A percentile compares a stretch with the other conserved stretches of the same genome.
phyloP scores from a whole-genome alignment of 2,329 filamentous ascomycete genomes.

The Colletotrichum graminicola region DNA sequence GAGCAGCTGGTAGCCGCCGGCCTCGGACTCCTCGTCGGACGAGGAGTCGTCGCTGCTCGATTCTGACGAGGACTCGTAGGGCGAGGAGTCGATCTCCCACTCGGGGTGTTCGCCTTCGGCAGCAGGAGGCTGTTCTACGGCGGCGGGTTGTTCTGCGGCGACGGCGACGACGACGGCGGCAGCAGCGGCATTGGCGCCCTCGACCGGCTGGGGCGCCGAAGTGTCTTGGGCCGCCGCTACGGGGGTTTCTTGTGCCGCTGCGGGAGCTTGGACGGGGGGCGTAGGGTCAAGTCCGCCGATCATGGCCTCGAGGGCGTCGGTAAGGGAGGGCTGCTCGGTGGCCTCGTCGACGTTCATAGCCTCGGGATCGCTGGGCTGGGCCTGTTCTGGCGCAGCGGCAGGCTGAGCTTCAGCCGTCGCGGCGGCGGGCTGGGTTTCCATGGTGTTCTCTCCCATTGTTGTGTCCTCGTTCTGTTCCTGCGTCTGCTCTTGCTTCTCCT shows the following conservation, averaged over 20 bases:
- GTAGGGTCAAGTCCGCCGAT: constrained; percentile 53
- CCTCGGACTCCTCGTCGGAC: constrained; percentile 64
- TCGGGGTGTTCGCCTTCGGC: constrained; percentile 70
- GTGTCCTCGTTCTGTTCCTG: constrained; percentile 18
- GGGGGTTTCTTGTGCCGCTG: background rate
- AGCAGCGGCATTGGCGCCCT: background rate
- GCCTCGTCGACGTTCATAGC: constrained; percentile 55
- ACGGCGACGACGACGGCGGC: background rate
- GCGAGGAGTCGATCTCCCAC: constrained; percentile 86
- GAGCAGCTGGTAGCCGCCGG: constrained; percentile 77
- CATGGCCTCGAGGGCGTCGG: constrained; percentile 59
- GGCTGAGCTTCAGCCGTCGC: constrained; percentile 26
- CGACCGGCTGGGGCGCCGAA: constrained; percentile 17
- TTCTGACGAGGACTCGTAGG: constrained; percentile 76
- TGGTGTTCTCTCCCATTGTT: constrained; percentile 20
- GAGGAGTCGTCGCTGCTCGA: constrained; percentile 71
- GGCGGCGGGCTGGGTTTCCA: constrained; percentile 2
- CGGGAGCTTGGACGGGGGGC: background rate
- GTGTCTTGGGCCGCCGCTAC: background rate
- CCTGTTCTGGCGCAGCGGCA: background rate
- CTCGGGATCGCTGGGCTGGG: constrained; percentile 44
- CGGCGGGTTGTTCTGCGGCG: background rate
- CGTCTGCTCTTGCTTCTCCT: background rate
- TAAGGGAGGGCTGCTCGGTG: constrained; percentile 54
- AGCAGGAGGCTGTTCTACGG: constrained; percentile 39